A percentile compares a stretch with the other conserved stretches of the same genome.
phyloP scores from a whole-genome alignment of 257 asterid species.

The Striga asiatica region DNA sequence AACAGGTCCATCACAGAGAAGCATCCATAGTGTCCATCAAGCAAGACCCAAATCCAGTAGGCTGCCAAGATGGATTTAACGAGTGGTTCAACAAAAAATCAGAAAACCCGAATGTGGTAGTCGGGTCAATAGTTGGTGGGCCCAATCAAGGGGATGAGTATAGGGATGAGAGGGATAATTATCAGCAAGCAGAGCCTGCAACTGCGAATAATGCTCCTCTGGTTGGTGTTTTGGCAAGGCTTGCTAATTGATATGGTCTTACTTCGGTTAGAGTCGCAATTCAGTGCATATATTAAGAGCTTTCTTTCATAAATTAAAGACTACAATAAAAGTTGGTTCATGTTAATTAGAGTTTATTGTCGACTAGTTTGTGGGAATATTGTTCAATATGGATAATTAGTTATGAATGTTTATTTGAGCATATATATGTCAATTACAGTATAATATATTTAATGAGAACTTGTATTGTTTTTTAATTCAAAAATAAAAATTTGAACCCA shows the following conservation, averaged over 20 bases:
- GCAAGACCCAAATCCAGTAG: constrained; percentile 15
- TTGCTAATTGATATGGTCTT: constrained; percentile 14
- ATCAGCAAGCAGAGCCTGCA: constrained; percentile 42
- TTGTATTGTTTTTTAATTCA: no score
- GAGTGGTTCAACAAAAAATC: constrained; percentile 32
- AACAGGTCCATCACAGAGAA: constrained; percentile 44
- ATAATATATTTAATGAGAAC: no score
- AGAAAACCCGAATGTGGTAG: constrained; percentile 44
- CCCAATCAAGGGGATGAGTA: constrained; percentile 34
- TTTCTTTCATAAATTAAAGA: no score
- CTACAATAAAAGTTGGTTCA: no score
- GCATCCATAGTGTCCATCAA: constrained; percentile 54
- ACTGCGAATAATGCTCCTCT: constrained; percentile 42
- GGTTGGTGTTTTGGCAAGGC: constrained; percentile 49
- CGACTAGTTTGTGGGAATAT: no score
- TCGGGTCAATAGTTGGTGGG: constrained; percentile 66
- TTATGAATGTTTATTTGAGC: no score
- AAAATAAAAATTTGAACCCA: no score
- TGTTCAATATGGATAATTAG: no score
- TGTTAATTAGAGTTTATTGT: no score
- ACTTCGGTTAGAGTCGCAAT: no score
- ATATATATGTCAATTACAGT: no score
- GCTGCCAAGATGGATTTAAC: constrained; percentile 33
- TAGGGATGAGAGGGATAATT: constrained; percentile 30
- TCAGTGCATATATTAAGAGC: no score